A percentile compares a stretch with the other conserved stretches of the same genome.
These are phyloP conservation scores for Rhytidhysteron rufulum DNA, from an alignment of 2,329 filamentous ascomycete genomes.

Conservation along the genomic window DNA sequence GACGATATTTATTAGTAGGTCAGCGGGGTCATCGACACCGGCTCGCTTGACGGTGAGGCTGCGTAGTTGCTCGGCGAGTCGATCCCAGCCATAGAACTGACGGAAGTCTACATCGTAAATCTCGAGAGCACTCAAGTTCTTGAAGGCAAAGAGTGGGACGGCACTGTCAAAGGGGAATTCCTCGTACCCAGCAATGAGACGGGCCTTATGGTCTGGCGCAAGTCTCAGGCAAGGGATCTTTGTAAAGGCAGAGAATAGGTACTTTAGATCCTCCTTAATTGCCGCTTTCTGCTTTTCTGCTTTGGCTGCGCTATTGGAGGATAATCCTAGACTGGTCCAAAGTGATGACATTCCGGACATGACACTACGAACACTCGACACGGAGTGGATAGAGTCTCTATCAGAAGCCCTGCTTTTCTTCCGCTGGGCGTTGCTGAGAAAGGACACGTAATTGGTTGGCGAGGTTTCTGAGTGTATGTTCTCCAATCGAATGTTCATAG, in stretches of 20 bases:
- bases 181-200: slow-evolving; percentile 87
- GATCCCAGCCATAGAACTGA: slow-evolving; percentile 96
- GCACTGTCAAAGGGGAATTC: slow-evolving; percentile 98
- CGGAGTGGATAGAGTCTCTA: slow-evolving; percentile 87
- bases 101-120: slow-evolving; percentile 94
- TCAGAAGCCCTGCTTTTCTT: slow-evolving; percentile 77
- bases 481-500: slow-evolving; percentile 93
- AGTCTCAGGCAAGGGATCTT: slow-evolving; percentile 92
- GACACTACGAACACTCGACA: slow-evolving; percentile 93
- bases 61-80: slow-evolving; percentile 83
- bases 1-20: slow-evolving; percentile 88
- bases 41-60: slow-evolving; percentile 86
- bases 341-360: slow-evolving; percentile 95
- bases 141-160: slow-evolving; percentile 94
- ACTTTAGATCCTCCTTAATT: slow-evolving; percentile 82
- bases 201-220: slow-evolving; percentile 87
- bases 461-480: slow-evolving; percentile 86
- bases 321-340: slow-evolving; percentile 84
- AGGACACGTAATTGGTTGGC: slow-evolving; percentile 92
- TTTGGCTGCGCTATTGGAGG: slow-evolving; percentile 74
- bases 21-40: slow-evolving; percentile 81
- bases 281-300: slow-evolving; percentile 87
- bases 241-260: slow-evolving; percentile 96
- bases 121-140: slow-evolving; percentile 90
- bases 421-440: slow-evolving; percentile 78